Base-by-base conservation (phyloP, 2,329 filamentous ascomycete species). In the Ilyonectria robusta region DNA sequence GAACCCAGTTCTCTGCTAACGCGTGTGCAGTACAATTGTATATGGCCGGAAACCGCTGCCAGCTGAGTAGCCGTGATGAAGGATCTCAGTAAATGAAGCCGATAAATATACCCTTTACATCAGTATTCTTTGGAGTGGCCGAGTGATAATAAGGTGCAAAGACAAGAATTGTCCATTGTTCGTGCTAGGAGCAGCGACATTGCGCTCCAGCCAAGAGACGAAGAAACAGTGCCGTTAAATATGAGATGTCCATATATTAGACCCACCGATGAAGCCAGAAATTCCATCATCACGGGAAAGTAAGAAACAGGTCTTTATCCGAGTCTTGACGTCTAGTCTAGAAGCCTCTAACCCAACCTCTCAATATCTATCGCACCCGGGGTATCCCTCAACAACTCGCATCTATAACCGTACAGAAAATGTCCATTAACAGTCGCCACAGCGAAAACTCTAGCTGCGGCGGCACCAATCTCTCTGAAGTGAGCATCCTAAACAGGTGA, bases 31-130 rank as follows among this genome's bases (percentile, higher is more conserved):
- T 23, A 73, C 70, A 2, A 42, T 73, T 40, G 70, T 73, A 0
- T 73, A 71, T 37, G 70, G 71, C 3, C 60, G 70, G 10, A 73
- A 69, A 40, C 70, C 71, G 9, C 31, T 62, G 1, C 23, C 13
- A 2, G 11, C 26, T 15, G n/a, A 46, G 35, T 19, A 13, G 17
- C 10, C 19, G 7, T 23, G 11, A 50, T 17, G 4, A 26, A 26
- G 26, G 26, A 26, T 4, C 6, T 26, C 26, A 26, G 26, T 26
- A 4, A 26, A 26, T 26, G 26, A 26, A 26, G 26, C 26, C 26
- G 26, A 26, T 26, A 26, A 26, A 26, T 6, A 26, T 26, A 26
- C 26, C 26, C 26, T 26, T 26, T 26, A 26, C 26, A 26, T 26
- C 26, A 35, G 29, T 7, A 23, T 23, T 8, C 21, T 19, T 40